Conservation (phyloP, 805 yeast species). For the Clavispora phyllophila region DNA sequence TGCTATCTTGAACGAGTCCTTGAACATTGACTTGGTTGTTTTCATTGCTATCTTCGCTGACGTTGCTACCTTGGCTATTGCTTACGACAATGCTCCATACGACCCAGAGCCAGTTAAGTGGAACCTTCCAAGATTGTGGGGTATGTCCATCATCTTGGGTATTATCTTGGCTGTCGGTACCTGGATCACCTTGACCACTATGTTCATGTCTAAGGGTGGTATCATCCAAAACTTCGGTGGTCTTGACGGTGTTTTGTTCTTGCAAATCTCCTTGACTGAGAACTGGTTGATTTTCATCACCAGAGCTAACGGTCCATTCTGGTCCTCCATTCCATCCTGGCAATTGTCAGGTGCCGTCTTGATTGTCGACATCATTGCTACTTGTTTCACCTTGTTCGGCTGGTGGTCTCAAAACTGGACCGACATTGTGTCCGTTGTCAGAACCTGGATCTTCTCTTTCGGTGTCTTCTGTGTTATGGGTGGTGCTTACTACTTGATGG, state of each 20-base stretch:
- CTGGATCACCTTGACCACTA: slow-evolving; percentile 92
- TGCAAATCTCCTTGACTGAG: slow-evolving; percentile 91
- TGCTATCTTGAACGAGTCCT: slow-evolving; percentile 82
- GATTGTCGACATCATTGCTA: slow-evolving; percentile 84
- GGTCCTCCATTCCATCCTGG: slow-evolving; percentile 96
- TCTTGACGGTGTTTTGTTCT: slow-evolving; percentile 86
- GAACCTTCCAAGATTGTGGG: slow-evolving; percentile 97
- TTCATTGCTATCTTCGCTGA: slow-evolving; percentile 97
- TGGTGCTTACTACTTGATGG: slow-evolving; percentile 94
- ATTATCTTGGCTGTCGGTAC: slow-evolving; percentile 82
- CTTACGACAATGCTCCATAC: slow-evolving; percentile 95
- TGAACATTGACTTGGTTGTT: slow-evolving; percentile 87
- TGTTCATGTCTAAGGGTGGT: slow-evolving; percentile 89
- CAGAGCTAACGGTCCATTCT: slow-evolving; percentile 97
- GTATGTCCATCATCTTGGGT: slow-evolving; percentile 89
- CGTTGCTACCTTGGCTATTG: slow-evolving; percentile 95
- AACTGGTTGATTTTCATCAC: slow-evolving; percentile 97
- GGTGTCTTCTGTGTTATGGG: slow-evolving; percentile 96
- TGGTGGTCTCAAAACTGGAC: slow-evolving; percentile 99
- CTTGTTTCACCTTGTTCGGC: slow-evolving; percentile 89
- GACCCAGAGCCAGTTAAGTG: slow-evolving; percentile 91
- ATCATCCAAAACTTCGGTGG: slow-evolving; percentile 95
- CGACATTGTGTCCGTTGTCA: slow-evolving; percentile 89
- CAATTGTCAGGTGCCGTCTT: slow-evolving; percentile 93
- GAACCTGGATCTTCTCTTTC: slow-evolving; percentile 93